A percentile compares a stretch with the other conserved stretches of the same genome.
phyloP scores from a whole-genome alignment of 73 alveolate species.

The Paraurostyla sp. region DNA sequence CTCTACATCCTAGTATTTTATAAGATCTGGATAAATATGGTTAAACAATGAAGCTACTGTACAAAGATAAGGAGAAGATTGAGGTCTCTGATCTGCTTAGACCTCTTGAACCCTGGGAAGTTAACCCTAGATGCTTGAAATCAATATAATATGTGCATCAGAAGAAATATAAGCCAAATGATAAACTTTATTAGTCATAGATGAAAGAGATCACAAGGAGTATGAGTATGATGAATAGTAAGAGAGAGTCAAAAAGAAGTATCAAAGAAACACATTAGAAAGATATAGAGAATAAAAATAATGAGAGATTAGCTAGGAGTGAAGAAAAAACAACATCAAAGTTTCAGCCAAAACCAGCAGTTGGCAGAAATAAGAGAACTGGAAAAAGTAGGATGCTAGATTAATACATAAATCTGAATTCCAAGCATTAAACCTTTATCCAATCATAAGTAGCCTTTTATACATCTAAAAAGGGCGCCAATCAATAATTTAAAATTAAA shows the following conservation, averaged over 20 bases:
- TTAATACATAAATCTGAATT: neutral
- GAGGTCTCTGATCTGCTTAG: slow-evolving; percentile 13
- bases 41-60: slow-evolving; percentile 34
- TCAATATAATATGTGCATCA: slow-evolving; percentile 34
- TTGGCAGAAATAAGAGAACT: neutral
- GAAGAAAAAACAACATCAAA: neutral
- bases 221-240: neutral
- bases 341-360: neutral
- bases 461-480: neutral
- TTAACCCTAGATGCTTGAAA: slow-evolving; percentile 40
- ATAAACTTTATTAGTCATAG: neutral
- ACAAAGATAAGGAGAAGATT: slow-evolving; percentile 5
- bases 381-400: neutral
- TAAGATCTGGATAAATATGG: slow-evolving; percentile 39
- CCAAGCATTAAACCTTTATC: neutral
- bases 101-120: slow-evolving; percentile 55
- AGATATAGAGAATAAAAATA: neutral
- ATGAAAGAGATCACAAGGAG: neutral
- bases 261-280: neutral
- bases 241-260: neutral
- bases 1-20: slow-evolving; percentile 32
- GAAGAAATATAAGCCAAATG: neutral
- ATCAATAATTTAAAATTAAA: neutral
- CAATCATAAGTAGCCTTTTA: slow-evolving; percentile 2
- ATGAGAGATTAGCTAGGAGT: too few relatives aligned